These are phyloP conservation scores for Taiozyma sp. DNA, from an alignment of 1,139 yeast genomes.

Conservation along the genomic window DNA sequence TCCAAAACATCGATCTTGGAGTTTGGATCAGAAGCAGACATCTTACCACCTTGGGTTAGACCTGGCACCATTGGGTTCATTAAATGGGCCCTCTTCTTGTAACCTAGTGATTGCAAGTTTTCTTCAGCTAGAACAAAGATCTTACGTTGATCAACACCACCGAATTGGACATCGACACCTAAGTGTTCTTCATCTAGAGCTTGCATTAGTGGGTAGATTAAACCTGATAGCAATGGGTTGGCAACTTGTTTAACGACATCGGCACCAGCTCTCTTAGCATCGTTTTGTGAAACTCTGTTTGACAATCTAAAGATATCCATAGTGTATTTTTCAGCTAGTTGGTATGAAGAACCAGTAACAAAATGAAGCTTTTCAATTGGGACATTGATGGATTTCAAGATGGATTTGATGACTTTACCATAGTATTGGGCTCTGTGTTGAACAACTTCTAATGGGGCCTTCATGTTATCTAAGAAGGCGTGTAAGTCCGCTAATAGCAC, in stretches of 20 bases:
- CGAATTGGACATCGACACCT: conserved; percentile 90
- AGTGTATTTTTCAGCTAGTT: conserved; percentile 70
- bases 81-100: conserved; percentile 95
- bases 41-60: conserved; percentile 92
- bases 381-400: conserved; percentile 79
- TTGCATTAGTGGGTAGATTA: conserved; percentile 98
- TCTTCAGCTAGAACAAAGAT: conserved; percentile 97
- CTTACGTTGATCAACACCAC: conserved; percentile 99
- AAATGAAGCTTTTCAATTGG: conserved; percentile 86
- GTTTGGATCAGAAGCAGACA: conserved; percentile 99
- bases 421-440: conserved; percentile 86
- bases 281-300: conserved; percentile 85
- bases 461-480: conserved; percentile 97
- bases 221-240: conserved; percentile 88
- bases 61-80: conserved; percentile 99
- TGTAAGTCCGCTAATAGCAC: conserved; percentile 95
- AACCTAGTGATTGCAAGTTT: conserved; percentile 79
- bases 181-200: conserved; percentile 94
- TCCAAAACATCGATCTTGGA: conserved; percentile 93
- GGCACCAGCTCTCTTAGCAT: conserved; percentile 98
- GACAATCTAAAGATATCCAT: conserved; percentile 85
- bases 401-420: conserved; percentile 76
- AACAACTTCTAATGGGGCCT: conserved; percentile 93
- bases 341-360: conserved; percentile 86
- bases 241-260: conserved; percentile 98